Evolutionary conservation across 805 yeast species (phyloP).

Genomic region (Metschnikowia bowlesiae): DNA sequence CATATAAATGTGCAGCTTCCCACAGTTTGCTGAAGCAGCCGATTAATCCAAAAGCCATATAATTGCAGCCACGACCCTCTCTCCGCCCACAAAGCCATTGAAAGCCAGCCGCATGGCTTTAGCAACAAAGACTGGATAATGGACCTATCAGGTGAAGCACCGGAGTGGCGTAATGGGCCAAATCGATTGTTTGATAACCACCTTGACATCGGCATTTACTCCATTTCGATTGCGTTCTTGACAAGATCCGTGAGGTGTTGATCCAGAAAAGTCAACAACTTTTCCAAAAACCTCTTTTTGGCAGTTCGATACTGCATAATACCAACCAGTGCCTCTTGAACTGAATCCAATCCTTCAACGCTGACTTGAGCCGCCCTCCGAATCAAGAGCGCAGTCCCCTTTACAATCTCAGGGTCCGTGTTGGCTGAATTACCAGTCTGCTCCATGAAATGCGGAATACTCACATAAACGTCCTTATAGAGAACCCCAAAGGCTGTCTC

Average conservation of each 20-base stretch:
- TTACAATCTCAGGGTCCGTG: not conserved
- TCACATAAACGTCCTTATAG: conserved; percentile 10
- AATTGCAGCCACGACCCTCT: too few relatives aligned
- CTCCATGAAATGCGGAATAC: conserved; percentile 8
- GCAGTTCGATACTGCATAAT: not conserved
- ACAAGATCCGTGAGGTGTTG: not conserved
- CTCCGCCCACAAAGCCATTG: too few relatives aligned
- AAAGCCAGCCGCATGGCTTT: too few relatives aligned
- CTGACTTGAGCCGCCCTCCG: not conserved
- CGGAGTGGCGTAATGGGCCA: too few relatives aligned
- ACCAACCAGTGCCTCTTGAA: not conserved
- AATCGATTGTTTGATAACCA: too few relatives aligned
- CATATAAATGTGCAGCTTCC: not conserved
- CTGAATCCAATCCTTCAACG: not conserved
- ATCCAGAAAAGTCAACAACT: not conserved
- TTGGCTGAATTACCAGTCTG: conserved; percentile 5
- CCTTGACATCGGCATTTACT: not conserved
- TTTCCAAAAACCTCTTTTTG: not conserved
- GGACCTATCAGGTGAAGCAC: too few relatives aligned
- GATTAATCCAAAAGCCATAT: too few relatives aligned
- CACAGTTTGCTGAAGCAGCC: too few relatives aligned
- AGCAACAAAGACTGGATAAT: too few relatives aligned
- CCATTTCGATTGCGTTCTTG: not conserved
- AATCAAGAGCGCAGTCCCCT: not conserved
- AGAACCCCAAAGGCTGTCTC: conserved; percentile 16